Evolutionary conservation across 257 asterid species (phyloP).

Genomic region (Solanum chiquidenum): DNA sequence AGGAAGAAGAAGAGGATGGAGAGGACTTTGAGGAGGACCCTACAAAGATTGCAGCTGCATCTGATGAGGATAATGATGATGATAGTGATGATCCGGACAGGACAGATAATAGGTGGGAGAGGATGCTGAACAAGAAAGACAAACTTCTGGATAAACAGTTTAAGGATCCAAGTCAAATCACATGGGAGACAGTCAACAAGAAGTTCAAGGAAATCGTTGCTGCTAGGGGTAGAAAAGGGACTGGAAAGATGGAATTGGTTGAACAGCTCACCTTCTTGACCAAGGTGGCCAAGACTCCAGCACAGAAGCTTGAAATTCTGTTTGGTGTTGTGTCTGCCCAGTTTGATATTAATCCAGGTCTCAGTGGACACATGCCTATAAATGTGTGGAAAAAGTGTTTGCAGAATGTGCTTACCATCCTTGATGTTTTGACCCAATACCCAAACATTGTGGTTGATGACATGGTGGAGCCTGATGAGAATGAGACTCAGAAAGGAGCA

Average conservation of each 20-base stretch:
- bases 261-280: constrained; percentile 94
- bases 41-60: constrained; percentile 11
- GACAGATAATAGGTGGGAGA: constrained; percentile 51
- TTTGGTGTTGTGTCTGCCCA: constrained; percentile 88
- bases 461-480: constrained; percentile 82
- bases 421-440: constrained; percentile 71
- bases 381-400: constrained; percentile 92
- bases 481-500: constrained; percentile 81
- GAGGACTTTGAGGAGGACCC: constrained; percentile 40
- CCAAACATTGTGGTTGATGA: constrained; percentile 89
- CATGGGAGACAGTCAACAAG: constrained; percentile 91
- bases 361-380: constrained; percentile 93
- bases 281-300: constrained; percentile 90
- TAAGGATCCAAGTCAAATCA: constrained; percentile 77
- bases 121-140: constrained; percentile 78
- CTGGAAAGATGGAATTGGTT: constrained; percentile 80
- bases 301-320: constrained; percentile 91
- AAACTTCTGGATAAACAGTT: constrained; percentile 87
- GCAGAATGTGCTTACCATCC: constrained; percentile 55
- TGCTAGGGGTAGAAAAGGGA: constrained; percentile 89
- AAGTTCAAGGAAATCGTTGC: constrained; percentile 86
- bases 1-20: constrained; percentile 51
- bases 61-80: constrained; percentile 43
- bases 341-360: constrained; percentile 77
- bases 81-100: constrained; percentile 22